Base-by-base conservation (phyloP, 352 stramenopile species). In the Pythium rishiriense region DNA sequence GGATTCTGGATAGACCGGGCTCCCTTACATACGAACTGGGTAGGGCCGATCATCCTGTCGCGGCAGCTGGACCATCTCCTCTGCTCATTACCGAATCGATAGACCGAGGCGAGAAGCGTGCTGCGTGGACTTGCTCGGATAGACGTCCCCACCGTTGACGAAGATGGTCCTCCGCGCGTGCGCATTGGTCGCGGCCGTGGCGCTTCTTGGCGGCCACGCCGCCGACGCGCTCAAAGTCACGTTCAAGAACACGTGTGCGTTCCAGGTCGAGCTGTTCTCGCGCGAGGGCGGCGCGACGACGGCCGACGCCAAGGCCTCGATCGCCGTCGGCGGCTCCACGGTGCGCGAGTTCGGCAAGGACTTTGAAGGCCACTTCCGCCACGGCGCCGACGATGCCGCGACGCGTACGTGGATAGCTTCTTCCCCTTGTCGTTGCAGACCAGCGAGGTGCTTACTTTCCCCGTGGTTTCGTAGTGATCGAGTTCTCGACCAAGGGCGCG, bases 281-380 rank as follows among this genome's bases (percentile, higher is more conserved):
- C 78, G 78, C 25, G 62, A 78, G n/a, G 78, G 73, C 42, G 74
- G 68, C 66, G 66, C 78, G 58, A 83, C 77, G 64, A 81, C 76
- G 68, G 84, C 65, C 31, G 78, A 88, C 62, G 58, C 69, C 46
- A 69, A 68, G 55, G 66, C 84, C 26, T 57, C 62, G 19, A 75
- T 89, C 52, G 58, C 71, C 4, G n/a, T 64, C 24, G 78, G 82
- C 25, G 73, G 43, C 2, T 85, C 78, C 12, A 43, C 66, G 12
- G 48, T 64, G 43, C 75, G 76, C 53, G 68, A 70, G 22, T 78
- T 89, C 49, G 69, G 58, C 28, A 88, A 88, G 66, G 79, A 72
- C 68, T 89, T 74, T 59, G 76, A 91, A 66, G 80, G 82, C 51
- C 71, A 89, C 69, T 87, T 87, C 64, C 82, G 82, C 68, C 77